Conservation (phyloP, 495 filamentous ascomycete genomes). For the Evansstolkia leycettana region DNA sequence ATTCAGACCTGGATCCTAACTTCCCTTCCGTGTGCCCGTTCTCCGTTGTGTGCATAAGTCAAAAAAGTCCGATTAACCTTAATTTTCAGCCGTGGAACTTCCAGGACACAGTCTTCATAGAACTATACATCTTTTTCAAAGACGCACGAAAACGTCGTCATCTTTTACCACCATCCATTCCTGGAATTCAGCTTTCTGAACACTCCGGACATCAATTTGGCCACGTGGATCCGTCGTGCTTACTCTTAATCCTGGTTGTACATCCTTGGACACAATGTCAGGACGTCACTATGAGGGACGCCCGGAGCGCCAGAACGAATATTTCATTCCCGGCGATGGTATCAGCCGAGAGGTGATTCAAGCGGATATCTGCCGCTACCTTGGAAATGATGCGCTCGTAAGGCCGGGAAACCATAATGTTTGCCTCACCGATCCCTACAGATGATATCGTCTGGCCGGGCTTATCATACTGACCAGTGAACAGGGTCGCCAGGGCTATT, state of each 20-base stretch:
- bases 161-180: constrained; percentile 5
- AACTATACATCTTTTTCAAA: constrained; percentile 8
- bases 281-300: constrained; percentile 27
- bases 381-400: constrained; percentile 84
- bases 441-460: constrained; percentile 1
- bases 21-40: constrained; percentile 5
- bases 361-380: constrained; percentile 87
- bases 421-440: constrained; percentile 19
- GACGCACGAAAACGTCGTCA: not conserved
- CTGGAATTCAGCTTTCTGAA: constrained; percentile 11
- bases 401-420: constrained; percentile 76
- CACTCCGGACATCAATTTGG: not conserved
- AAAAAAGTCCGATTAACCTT: constrained; percentile 12
- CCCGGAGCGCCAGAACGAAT: constrained; percentile 59
- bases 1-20: too few species aligned
- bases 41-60: constrained; percentile 9
- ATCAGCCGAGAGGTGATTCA: constrained; percentile 91
- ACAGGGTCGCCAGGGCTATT: constrained; percentile 64
- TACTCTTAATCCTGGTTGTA: constrained; percentile 18
- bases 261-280: constrained; percentile 30
- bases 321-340: constrained; percentile 78
- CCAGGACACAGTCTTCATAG: constrained; percentile 13
- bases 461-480: constrained; percentile 20
- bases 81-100: constrained; percentile 13
- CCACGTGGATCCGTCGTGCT: constrained; percentile 22